phyloP scores from a whole-genome alignment of 2,329 filamentous ascomycete genomes.

The Cladosporium phlei region DNA sequence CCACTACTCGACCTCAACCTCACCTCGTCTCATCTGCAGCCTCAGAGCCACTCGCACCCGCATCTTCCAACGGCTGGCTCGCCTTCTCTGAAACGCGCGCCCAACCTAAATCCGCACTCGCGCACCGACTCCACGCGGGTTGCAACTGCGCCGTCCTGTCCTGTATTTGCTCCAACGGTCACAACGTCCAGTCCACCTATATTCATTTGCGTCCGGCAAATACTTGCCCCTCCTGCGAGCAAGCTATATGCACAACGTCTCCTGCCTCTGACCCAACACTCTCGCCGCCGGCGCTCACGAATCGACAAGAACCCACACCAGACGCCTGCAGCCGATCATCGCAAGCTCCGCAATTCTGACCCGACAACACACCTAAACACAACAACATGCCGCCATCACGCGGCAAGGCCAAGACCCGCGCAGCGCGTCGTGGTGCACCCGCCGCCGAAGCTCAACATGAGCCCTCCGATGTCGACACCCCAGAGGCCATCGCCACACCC shows the following conservation, averaged over 20 bases:
- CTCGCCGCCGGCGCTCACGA: conserved; percentile 1
- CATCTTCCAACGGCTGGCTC: not conserved
- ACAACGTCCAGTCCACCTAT: conserved; percentile 4
- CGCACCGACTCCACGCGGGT: conserved; percentile 11
- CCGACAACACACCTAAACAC: not conserved
- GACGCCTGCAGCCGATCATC: too few species aligned
- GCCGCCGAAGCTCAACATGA: conserved; percentile 26
- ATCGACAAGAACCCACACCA: not conserved
- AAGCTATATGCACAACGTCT: not conserved
- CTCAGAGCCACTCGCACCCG: not conserved
- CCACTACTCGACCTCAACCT: too few species aligned
- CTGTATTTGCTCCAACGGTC: conserved; percentile 13
- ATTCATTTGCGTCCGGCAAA: conserved; percentile 13
- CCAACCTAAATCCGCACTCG: too few species aligned
- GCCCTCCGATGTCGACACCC: conserved; percentile 39
- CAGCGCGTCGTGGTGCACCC: conserved; percentile 25
- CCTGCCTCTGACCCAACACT: conserved; percentile 3
- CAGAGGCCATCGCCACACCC: conserved; percentile 45
- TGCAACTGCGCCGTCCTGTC: not conserved
- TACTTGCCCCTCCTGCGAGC: conserved; percentile 1
- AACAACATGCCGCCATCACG: conserved; percentile 29
- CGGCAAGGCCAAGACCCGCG: conserved; percentile 31
- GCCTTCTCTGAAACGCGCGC: conserved; percentile 9
- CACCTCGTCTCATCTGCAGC: not conserved
- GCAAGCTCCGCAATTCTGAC: not conserved